phyloP scores from a whole-genome alignment of 2,329 filamentous ascomycete species.

The Rachicladosporium sp. region DNA sequence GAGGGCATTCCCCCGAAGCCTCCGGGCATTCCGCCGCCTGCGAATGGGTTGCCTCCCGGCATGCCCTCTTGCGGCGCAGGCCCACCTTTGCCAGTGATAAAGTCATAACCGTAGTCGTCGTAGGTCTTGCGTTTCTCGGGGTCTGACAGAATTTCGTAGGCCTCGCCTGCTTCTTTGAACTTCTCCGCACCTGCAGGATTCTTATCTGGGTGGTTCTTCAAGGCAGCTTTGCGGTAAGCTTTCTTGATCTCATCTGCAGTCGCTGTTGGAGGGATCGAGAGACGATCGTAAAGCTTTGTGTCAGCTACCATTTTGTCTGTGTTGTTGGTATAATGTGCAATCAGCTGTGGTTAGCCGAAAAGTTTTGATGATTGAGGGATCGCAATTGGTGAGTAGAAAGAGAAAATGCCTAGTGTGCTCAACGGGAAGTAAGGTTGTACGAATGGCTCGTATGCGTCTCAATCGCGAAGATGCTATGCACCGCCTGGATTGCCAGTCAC shows the following conservation, averaged over 20 bases:
- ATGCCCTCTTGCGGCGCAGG: slow-evolving; percentile 49
- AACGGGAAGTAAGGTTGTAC: too few relatives aligned
- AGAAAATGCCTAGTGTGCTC: too few relatives aligned
- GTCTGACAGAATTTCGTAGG: slow-evolving; percentile 95
- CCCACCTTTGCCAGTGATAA: slow-evolving; percentile 41
- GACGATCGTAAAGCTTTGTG: slow-evolving; percentile 84
- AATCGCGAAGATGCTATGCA: too few relatives aligned
- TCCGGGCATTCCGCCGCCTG: slow-evolving; percentile 20
- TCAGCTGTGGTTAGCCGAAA: not conserved
- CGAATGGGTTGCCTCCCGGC: slow-evolving; percentile 28
- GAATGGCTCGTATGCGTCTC: too few relatives aligned
- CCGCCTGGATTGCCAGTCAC: too few relatives aligned
- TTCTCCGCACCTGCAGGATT: slow-evolving; percentile 81
- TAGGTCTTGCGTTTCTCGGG: slow-evolving; percentile 94
- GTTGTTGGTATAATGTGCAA: not conserved
- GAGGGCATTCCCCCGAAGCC: slow-evolving; percentile 43
- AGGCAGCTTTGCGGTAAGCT: slow-evolving; percentile 75
- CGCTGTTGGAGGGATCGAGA: slow-evolving; percentile 67
- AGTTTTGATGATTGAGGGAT: too few relatives aligned
- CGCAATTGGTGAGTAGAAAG: too few relatives aligned
- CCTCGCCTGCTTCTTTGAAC: slow-evolving; percentile 96
- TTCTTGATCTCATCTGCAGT: slow-evolving; percentile 95
- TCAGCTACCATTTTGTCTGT: slow-evolving; percentile 65
- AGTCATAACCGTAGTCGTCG: slow-evolving; percentile 89
- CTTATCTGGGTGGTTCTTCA: slow-evolving; percentile 86